phyloP scores from a whole-genome alignment of 495 filamentous ascomycete species.

The Penicillium goetzii region DNA sequence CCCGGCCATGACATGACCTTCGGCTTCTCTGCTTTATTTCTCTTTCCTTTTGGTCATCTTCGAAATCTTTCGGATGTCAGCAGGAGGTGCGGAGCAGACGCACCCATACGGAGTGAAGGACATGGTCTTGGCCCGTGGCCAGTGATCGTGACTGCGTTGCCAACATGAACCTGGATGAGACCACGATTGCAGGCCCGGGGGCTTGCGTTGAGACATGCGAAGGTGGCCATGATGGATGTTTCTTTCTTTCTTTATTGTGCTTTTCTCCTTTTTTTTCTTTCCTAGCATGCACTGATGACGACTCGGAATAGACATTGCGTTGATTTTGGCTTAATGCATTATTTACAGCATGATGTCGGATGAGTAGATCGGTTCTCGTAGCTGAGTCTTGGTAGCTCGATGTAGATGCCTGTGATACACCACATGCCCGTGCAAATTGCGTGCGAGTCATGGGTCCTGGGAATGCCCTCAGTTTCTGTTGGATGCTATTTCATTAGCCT shows the following conservation, averaged over 20 bases:
- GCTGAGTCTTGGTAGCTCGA: background rate
- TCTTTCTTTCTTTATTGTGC: background rate
- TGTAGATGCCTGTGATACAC: background rate
- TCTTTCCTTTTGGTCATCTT: constrained; percentile 8
- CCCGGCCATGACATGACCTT: background rate
- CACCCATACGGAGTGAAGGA: background rate
- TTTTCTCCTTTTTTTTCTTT: constrained; percentile 23
- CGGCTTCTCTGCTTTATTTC: background rate
- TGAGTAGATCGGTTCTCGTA: background rate
- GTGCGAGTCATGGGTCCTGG: background rate
- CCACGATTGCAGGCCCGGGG: constrained; percentile 12
- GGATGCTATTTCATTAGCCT: no score
- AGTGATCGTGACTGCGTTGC: background rate
- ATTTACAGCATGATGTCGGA: constrained; percentile 16
- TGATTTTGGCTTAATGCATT: constrained; percentile 32
- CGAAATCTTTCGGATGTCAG: constrained; percentile 20
- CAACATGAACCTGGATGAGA: constrained; percentile 12
- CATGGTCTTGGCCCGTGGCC: background rate
- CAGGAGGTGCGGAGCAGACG: background rate
- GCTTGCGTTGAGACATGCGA: background rate
- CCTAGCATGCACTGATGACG: constrained; percentile 36
- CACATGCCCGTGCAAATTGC: background rate
- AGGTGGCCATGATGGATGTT: constrained; percentile 22
- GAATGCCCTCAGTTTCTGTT: no score
- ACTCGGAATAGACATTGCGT: constrained; percentile 37